These are phyloP conservation scores for Casuarina glauca DNA, from an alignment of 306 rosid genomes.

Conservation along the genomic window DNA sequence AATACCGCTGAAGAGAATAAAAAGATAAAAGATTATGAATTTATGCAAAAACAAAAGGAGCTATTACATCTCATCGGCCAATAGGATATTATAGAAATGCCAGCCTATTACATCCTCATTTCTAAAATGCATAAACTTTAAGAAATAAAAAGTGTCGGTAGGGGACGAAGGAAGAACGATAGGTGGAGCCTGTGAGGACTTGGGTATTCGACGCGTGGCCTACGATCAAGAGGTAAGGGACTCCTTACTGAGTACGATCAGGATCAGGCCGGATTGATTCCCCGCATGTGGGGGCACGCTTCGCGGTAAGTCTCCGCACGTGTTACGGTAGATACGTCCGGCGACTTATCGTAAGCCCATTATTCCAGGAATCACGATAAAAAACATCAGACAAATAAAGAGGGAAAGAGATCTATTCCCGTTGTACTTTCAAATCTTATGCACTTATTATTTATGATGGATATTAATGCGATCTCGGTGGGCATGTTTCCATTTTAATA, in stretches of 20 bases:
- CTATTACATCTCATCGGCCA: not conserved
- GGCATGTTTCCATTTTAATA: not conserved
- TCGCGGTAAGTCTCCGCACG: too few species aligned
- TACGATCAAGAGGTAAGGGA: too few species aligned
- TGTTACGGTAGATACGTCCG: not conserved
- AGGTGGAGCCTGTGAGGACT: not conserved
- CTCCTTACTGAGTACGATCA: not conserved
- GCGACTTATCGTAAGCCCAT: not conserved
- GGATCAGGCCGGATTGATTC: not conserved
- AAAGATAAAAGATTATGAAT: too few species aligned
- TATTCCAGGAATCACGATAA: not conserved
- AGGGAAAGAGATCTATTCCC: not conserved
- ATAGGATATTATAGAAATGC: not conserved
- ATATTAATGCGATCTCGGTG: not conserved
- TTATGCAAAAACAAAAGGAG: not conserved
- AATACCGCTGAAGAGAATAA: too few species aligned
- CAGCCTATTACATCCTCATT: slow-evolving; percentile 15
- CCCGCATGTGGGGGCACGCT: not conserved
- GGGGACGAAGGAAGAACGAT: not conserved
- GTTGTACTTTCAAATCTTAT: not conserved
- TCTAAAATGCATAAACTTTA: not conserved
- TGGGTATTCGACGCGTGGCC: not conserved
- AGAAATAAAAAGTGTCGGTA: slow-evolving; percentile 17
- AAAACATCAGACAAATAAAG: not conserved
- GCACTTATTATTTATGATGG: too few species aligned